Evolutionary conservation across 257 asterid species (phyloP).

Genomic region (Phtheirospermum japonicum): DNA sequence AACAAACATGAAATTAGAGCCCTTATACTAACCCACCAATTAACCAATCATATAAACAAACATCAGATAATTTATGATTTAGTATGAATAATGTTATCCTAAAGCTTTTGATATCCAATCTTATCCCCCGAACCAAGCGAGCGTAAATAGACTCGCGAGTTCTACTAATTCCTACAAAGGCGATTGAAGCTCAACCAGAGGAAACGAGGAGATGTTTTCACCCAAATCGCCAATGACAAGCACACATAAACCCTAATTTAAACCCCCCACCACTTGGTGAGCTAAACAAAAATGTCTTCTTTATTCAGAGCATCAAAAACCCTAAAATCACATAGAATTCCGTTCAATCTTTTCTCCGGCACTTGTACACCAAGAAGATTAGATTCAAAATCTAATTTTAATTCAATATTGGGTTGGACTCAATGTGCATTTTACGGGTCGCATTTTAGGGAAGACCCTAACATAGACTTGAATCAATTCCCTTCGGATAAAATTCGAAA

Average conservation of each 20-base stretch:
- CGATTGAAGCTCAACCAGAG: no score
- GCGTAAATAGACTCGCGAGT: no score
- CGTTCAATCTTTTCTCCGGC: constrained; percentile 22
- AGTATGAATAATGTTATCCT: no score
- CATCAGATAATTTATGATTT: no score
- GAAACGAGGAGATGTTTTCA: no score
- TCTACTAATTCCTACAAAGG: no score
- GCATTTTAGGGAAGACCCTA: constrained; percentile 61
- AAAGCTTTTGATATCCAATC: no score
- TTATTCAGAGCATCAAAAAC: constrained; percentile 45
- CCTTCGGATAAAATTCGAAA: constrained; percentile 82
- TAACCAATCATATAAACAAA: no score
- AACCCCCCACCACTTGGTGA: not conserved
- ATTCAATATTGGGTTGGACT: constrained; percentile 40
- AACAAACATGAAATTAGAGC: no score
- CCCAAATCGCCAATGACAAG: no score
- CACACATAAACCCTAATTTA: not conserved
- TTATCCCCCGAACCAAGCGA: no score
- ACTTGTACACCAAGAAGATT: constrained; percentile 20
- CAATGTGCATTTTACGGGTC: constrained; percentile 68
- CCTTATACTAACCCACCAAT: no score
- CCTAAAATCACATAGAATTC: constrained; percentile 23
- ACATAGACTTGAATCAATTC: constrained; percentile 64
- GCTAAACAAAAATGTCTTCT: constrained; percentile 37
- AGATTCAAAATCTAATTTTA: constrained; percentile 22